These are phyloP conservation scores for Lathyrus tuberosus DNA, from an alignment of 306 rosid species.

Conservation along the genomic window DNA sequence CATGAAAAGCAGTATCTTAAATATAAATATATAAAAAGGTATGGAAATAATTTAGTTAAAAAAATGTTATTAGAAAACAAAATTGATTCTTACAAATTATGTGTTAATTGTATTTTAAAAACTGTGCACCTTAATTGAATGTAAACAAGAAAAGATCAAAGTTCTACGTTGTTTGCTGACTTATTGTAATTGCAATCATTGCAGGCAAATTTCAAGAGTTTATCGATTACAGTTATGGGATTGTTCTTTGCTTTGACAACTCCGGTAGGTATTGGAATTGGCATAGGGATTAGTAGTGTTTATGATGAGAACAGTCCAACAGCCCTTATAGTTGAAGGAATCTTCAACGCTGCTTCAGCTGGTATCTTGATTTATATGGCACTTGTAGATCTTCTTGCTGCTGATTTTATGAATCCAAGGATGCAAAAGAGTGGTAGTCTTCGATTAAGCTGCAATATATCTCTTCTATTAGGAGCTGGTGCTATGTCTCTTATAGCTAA, in stretches of 20 bases:
- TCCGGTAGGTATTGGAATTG: slow-evolving; percentile 61
- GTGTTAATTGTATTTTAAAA: too few species aligned
- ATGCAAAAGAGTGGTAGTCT: slow-evolving; percentile 40
- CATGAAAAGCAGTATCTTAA: too few species aligned
- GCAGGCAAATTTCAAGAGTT: slow-evolving; percentile 51
- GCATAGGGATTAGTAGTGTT: slow-evolving; percentile 44
- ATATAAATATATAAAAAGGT: too few species aligned
- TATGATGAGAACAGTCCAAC: slow-evolving; percentile 55
- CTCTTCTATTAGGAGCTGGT: slow-evolving; percentile 43
- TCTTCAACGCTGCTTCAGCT: slow-evolving; percentile 59
- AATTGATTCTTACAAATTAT: too few species aligned
- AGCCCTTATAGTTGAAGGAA: slow-evolving; percentile 59
- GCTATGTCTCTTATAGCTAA: slow-evolving; percentile 46
- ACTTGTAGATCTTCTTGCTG: slow-evolving; percentile 48
- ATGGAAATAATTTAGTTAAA: too few species aligned
- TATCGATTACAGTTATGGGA: slow-evolving; percentile 43
- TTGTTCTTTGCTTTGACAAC: slow-evolving; percentile 63
- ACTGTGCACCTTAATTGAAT: not conserved
- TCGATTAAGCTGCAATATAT: slow-evolving; percentile 12
- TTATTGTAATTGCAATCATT: not conserved
- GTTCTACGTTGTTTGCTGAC: not conserved
- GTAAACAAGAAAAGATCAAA: not conserved
- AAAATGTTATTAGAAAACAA: too few species aligned
- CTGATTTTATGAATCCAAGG: slow-evolving; percentile 40
- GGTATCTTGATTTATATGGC: slow-evolving; percentile 72